Evolutionary conservation across 208 protist genomes (phyloP), one percentile per base, ranked within the genome.

Genomic region (Porcisia hertigi): DNA sequence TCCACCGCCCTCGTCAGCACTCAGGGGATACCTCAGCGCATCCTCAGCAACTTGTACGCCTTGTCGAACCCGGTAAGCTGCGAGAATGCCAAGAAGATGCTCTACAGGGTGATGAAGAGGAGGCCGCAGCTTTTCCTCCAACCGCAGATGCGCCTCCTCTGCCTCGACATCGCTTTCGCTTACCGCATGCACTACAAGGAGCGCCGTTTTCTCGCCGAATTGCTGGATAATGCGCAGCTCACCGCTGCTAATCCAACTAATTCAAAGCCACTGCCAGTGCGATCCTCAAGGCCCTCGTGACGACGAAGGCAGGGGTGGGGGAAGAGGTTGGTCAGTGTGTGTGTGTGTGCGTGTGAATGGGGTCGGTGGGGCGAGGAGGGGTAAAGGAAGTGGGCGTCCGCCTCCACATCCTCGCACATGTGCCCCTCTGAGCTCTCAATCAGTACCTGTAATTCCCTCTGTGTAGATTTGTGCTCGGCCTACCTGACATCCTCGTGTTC

Each of bases 61-160:
- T 84, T 97, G 14, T 87, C 83, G 8, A 96, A 94, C 75, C 91
- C 93, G 1, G 93, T 97, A 14, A 91, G 81, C 79, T 85, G 89
- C 30, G 93, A 97, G 76, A 75, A 55, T 14, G 82, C 92, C 25
- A 97, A 96, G 86, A 86, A 84, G 67, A 74, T 73, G 75, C 80
- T 97, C 6, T 92, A 92, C 69, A 86, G 87, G 63, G 77, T 87
- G 34, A 87, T 95, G 85, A 93, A 94, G 82, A 81, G 87, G 47
- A 76, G 89, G 59, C 90, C 92, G 25, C 78, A 88, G 12, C 23
- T 90, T 20, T 97, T 97, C 75, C 49, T 90, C 11, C 86, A 92
- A 16, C 84, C 88, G 34, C 30, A 73, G 55, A 83, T 93, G 64
- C 85, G 86, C 58, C 71, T 76, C n/a, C 73, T 95, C 43, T 86